Base-by-base conservation (phyloP, 306 rosid genomes). In the Rosa multiflora region DNA sequence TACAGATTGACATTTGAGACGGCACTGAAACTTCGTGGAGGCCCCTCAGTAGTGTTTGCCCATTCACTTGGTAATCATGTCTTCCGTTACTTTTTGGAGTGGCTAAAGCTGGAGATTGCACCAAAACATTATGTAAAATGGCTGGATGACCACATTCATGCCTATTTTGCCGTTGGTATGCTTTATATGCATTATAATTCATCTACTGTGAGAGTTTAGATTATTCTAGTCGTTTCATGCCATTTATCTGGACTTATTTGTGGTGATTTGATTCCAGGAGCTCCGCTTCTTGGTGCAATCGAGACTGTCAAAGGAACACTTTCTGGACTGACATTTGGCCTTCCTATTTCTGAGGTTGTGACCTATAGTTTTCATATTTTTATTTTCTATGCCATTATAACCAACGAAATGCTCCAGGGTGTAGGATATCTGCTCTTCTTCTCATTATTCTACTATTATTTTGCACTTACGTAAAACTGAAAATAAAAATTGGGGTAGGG, bases 81-180 rank as follows among this genome's bases (percentile, higher is more conserved):
- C 46, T 95, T 95, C 67, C 98, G 97, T 59, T 95, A 95, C 89
- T 95, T 95, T 86, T 84, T 95, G 92, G 99, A 95, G 89, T 95
- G 99, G 99, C 78, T 95, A 80, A 95, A 95, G 90, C 89, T 91
- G 78, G 98, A 95, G 84, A 95, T 95, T 84, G 93, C 99, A 49
- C 99, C 99, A 72, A 95, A 93, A 82, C 96, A 88, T 85, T 95
- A 95, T 85, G 81, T 64, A 40, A 47, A 77, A 77, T 95, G 98
- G 99, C 83, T 95, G 80, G 98, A 95, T 83, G 90, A 90, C 80
- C 99, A 95, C 78, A 92, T 95, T 78, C 97, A 93, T 79, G 99
- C 99, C 80, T 95, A 90, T 84, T 95, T 95, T 84, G 94, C 99
- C 70, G 97, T 95, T 87, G 99, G 99, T 95, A 91, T 44, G 88